Evolutionary conservation across 306 rosid species (phyloP).

Genomic region (Castanopsis chinensis): DNA sequence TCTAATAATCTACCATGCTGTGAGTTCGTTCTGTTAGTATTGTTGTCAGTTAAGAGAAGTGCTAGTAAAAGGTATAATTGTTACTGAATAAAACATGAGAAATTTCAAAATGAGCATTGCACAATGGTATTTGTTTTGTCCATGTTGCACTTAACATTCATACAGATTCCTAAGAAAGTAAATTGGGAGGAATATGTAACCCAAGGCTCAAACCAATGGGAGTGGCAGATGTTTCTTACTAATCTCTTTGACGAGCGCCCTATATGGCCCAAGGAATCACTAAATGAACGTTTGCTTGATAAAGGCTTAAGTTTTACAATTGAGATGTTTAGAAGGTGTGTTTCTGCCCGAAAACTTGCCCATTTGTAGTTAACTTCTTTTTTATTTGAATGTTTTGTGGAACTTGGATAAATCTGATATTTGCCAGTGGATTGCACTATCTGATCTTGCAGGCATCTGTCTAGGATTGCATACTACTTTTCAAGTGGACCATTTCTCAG

Average conservation of each 20-base stretch:
- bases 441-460: constrained; percentile 73
- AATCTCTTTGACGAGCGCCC: constrained; percentile 84
- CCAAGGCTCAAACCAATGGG: constrained; percentile 78
- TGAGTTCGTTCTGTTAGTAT: background rate
- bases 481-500: constrained; percentile 91
- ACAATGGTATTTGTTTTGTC: background rate
- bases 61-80: background rate
- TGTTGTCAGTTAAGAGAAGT: background rate
- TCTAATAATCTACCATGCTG: no score
- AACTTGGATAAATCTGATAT: background rate
- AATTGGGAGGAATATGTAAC: constrained; percentile 85
- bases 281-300: constrained; percentile 57
- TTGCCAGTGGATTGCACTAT: constrained; percentile 18
- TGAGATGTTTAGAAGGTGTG: constrained; percentile 72
- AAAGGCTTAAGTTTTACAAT: constrained; percentile 60
- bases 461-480: constrained; percentile 88
- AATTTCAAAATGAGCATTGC: background rate
- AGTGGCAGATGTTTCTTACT: constrained; percentile 67
- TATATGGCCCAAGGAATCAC: constrained; percentile 74
- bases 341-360: constrained; percentile 15
- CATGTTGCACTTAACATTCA: constrained; percentile 55
- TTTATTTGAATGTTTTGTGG: background rate
- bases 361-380: constrained; percentile 19
- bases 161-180: constrained; percentile 89
- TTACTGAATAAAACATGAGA: background rate